Base-by-base conservation (phyloP, 495 filamentous ascomycete genomes). In the Tetracladium marchalianum region DNA sequence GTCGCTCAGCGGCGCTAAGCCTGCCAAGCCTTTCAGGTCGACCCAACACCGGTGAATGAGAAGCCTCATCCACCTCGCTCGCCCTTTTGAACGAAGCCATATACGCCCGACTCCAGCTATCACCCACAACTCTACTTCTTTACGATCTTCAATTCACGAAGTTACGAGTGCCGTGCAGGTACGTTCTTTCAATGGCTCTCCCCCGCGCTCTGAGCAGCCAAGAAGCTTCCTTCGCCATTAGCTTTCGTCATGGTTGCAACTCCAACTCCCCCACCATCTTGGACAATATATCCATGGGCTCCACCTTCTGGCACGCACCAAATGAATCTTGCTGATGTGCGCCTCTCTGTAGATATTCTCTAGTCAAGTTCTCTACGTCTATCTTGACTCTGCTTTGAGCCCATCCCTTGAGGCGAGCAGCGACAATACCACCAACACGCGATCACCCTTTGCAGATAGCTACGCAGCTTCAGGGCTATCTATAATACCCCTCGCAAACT, bases 391-490 rank as follows among this genome's bases (percentile, higher is more conserved):
- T 27, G 22, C 7, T 7, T 7, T 27, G 22, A 27, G 42, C 37
- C 13, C 47, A 43, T 35, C 15, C 39, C 37, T 35, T 32, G 34
- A 41, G 35, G 35, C 48, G 32, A 39, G 32, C 44, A 31, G 24
- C 35, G n/a, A 31, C 46, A 46, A 54, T 49, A 58, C 55, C 35
- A 17, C 35, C 46, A 46, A 54, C 53, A 58, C 55, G 55, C 55
- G 55, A 58, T 58, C 55, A 58, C 18, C 43, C 33, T 35, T 41
- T 45, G 38, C 32, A 49, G 11, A 16, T 16, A 51, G 12, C 36
- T 49, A 51, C 51, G 51, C 47, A 46, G 40, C 22, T 41, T 46
- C 2, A 43, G 47, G 42, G 41, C 48, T 40, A 49, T 48, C 51
- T 38, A 35, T 35, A 15, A 35, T 31, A 41, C 31, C 42, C 31